Evolutionary conservation across 2,329 filamentous ascomycete genomes (phyloP), one percentile per base, ranked within the genome.

Genomic region (Colletotrichum neosansevieriae): DNA sequence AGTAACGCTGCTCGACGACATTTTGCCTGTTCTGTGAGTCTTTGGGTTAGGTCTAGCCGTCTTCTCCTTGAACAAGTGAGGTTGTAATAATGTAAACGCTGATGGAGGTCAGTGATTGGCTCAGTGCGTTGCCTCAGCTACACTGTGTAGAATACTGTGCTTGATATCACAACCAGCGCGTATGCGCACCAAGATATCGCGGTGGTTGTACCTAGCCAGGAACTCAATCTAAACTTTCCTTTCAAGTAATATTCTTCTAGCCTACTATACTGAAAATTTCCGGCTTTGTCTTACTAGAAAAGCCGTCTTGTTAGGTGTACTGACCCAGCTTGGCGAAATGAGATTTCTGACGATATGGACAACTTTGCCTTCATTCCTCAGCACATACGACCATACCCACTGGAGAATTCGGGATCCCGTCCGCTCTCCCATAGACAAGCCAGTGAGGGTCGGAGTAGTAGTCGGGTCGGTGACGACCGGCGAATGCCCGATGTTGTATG

Each of bases 381-480:
- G 24, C 24, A 24, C 24, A 24, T 24, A 24, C 24, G 24, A 24
- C 24, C 24, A 24, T 19, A 42, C 7, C 9, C 15, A 6, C 32
- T 12, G 53, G 19, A 17, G 17, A 12, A 10, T 56, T 36, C 63
- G 63, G 58, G 63, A 66, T 66, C 63, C 63, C 63, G 63, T 66
- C 63, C 63, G 63, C 63, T 66, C 63, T 66, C 63, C 63, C 63
- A 61, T 66, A 61, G 63, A 66, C 61, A 66, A 66, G 47, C 56
- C 57, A 56, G 21, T 54, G 29, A 29, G 29, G 29, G 29, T 29
- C 2, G 29, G 29, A 29, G 29, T 29, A 29, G 29, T 29, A 29
- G 29, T 29, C 29, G 29, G 29, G 29, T 29, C 29, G 29, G 29
- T 29, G 29, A 29, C 29, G 29, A 29, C 29, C 29, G 29, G 29